Evolutionary conservation across 2,329 filamentous ascomycete genomes (phyloP), one percentile per base, ranked within the genome.

Genomic region (Cladorrhinum sp.): DNA sequence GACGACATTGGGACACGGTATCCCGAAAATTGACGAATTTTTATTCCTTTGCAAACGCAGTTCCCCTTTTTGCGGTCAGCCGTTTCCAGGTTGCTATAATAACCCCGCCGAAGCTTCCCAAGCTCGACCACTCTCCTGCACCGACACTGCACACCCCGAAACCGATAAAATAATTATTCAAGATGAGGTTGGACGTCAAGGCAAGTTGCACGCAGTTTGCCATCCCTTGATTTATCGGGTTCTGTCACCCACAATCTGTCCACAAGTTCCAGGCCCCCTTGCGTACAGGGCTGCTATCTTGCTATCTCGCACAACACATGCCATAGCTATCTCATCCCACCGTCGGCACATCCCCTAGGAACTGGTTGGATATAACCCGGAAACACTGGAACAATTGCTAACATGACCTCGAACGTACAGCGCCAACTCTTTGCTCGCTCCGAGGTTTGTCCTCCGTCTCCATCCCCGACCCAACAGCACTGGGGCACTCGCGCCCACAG

Each of bases 121-220:
- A 66, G 63, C 65, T 69, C 64, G 56, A 62, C 50, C 52, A 54
- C 58, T 22, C 60, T 56, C n/a, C 62, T 53, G 32, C 58, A 63
- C 54, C 50, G 49, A 58, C 8, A 50, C 49, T 24, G 57, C 41
- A 45, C 18, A 50, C 61, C 55, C 8, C 51, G 12, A 50, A 25
- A 12, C 18, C 48, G 38, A 58, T 45, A 57, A 29, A 49, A 49
- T n/a, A 52, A 36, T 57, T 13, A 49, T 20, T 36, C 67, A 70
- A 63, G 36, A 72, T 72, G 70, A 68, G 68, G 66, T 60, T 72
- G 59, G 68, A 69, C 55, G 68, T 69, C 49, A 69, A 69, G 67
- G 68, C 59, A 64, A 48, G 68, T 68, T 49, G 32, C 58, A 58
- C 58, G 25, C 20, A 50, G 58, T 29, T 49, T 13, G 27, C 7